These are phyloP conservation scores for Lavandula angustifolia DNA, from an alignment of 257 asterid genomes.

Conservation along the genomic window DNA sequence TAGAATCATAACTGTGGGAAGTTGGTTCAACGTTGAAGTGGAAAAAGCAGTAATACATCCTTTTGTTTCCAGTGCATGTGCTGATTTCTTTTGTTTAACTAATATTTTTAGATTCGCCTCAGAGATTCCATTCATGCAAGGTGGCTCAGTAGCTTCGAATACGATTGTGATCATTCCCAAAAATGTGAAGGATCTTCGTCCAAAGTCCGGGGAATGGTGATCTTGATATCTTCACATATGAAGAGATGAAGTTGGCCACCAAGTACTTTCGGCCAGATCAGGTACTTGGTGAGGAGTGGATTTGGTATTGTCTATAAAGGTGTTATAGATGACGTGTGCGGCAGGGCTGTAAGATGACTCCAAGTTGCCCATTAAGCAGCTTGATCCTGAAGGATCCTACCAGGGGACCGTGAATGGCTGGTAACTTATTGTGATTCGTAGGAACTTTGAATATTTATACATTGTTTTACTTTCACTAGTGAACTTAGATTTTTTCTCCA, in stretches of 20 bases:
- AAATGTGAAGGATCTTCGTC: slow-evolving; percentile 74
- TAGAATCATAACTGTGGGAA: not conserved
- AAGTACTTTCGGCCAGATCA: slow-evolving; percentile 83
- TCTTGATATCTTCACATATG: slow-evolving; percentile 81
- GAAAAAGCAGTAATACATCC: not conserved
- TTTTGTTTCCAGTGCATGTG: slow-evolving; percentile 16
- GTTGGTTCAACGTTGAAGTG: not conserved
- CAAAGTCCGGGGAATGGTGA: slow-evolving; percentile 67
- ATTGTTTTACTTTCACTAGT: not conserved
- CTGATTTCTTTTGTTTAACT: slow-evolving; percentile 23
- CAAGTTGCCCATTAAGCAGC: slow-evolving; percentile 90
- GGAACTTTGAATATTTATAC: not conserved
- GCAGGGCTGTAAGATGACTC: slow-evolving; percentile 55
- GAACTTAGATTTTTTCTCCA: not conserved
- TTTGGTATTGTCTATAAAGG: slow-evolving; percentile 92
- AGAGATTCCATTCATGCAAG: slow-evolving; percentile 43
- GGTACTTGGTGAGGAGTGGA: slow-evolving; percentile 93
- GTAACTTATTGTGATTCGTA: slow-evolving; percentile 33
- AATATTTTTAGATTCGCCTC: slow-evolving; percentile 25
- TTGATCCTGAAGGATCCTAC: slow-evolving; percentile 88
- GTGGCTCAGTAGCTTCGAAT: slow-evolving; percentile 44
- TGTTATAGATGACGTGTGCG: slow-evolving; percentile 73
- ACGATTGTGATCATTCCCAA: slow-evolving; percentile 54
- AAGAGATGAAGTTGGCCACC: slow-evolving; percentile 92
- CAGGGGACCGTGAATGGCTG: slow-evolving; percentile 99